Evolutionary conservation across 441 rosid species (phyloP).

Genomic region (Metrosideros polymorpha): DNA sequence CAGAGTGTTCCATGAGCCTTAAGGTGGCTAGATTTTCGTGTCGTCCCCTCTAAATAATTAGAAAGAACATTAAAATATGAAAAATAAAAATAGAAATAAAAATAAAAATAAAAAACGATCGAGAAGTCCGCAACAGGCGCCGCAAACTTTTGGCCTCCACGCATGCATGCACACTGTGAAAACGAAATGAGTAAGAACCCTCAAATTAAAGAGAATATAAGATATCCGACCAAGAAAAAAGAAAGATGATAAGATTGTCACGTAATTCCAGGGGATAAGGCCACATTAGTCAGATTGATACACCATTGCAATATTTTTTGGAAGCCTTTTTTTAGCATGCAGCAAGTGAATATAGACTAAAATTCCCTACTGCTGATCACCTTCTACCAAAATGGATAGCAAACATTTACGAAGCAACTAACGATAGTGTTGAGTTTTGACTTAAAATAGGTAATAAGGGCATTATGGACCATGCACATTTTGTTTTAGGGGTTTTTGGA

Average conservation of each 20-base stretch:
- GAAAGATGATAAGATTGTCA: not conserved
- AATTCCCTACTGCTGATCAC: not conserved
- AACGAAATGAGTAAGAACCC: not conserved
- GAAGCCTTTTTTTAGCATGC: not conserved
- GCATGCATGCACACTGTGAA: not conserved
- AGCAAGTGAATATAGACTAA: not conserved
- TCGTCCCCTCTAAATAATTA: not conserved
- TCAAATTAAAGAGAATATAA: not conserved
- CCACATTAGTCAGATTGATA: not conserved
- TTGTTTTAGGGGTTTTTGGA: too few species aligned
- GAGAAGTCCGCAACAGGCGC: not conserved
- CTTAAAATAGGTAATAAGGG: too few species aligned
- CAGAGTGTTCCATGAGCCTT: rapidly evolving
- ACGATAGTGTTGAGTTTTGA: too few species aligned
- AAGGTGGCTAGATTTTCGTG: rapidly evolving
- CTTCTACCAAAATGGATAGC: not conserved
- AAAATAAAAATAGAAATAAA: too few species aligned
- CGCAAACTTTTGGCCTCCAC: not conserved
- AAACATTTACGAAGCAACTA: not conserved
- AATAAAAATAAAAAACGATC: not conserved
- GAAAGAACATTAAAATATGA: not conserved
- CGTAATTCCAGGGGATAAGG: not conserved
- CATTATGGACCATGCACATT: too few species aligned
- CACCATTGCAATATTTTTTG: not conserved
- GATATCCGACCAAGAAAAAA: not conserved